These are phyloP conservation scores for Erythrobasidium yunnanense DNA, from an alignment of 768 basidiomycete species.

Conservation along the genomic window DNA sequence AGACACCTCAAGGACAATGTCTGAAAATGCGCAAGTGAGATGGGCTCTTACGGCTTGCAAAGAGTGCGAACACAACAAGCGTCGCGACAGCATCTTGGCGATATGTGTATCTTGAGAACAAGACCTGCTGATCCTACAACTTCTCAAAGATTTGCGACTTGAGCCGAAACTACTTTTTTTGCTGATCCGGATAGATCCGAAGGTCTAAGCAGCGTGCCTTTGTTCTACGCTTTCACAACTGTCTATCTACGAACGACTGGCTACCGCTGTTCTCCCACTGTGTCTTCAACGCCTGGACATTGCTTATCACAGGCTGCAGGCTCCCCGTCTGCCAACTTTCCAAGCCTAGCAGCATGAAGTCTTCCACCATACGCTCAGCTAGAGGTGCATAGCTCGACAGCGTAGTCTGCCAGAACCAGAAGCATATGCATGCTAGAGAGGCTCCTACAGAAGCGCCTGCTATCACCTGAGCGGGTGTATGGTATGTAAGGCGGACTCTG, in stretches of 20 bases:
- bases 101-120: too few relatives aligned
- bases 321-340: conserved; percentile 26
- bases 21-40: too few relatives aligned
- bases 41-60: too few relatives aligned
- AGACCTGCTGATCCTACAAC: too few relatives aligned
- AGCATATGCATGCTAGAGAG: conserved; percentile 30
- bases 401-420: conserved; percentile 32
- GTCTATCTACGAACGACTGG: not conserved
- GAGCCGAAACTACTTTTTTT: too few relatives aligned
- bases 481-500: conserved; percentile 35
- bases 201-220: not conserved
- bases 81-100: too few relatives aligned
- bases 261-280: not conserved
- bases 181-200: too few relatives aligned
- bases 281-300: not conserved
- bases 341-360: conserved; percentile 8
- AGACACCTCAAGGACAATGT: too few relatives aligned
- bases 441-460: conserved; percentile 34
- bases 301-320: conserved; percentile 2
- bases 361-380: conserved; percentile 31
- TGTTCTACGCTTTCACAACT: not conserved
- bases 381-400: conserved; percentile 26
- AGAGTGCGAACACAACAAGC: too few relatives aligned
- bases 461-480: conserved; percentile 36
- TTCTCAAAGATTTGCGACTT: too few relatives aligned